phyloP scores from a whole-genome alignment of 2,329 filamentous ascomycete genomes.

The Nemania abortiva region DNA sequence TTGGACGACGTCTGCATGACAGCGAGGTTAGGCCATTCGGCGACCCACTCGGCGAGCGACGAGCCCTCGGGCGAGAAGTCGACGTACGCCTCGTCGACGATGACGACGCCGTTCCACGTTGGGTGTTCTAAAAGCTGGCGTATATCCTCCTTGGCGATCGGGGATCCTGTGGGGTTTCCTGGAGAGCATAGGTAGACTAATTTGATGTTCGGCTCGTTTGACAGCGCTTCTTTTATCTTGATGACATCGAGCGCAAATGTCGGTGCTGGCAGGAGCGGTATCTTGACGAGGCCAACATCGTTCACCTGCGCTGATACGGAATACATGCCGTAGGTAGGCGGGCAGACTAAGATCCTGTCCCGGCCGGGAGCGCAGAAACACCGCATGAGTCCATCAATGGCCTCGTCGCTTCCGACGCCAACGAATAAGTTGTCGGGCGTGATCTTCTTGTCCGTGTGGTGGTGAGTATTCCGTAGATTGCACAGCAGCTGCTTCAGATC shows the following conservation, averaged over 20 bases:
- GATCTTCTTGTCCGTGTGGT: slow-evolving; percentile 79
- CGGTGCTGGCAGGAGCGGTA: slow-evolving; percentile 81
- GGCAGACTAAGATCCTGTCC: slow-evolving; percentile 94
- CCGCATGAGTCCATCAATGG: slow-evolving; percentile 91
- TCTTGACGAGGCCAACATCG: slow-evolving; percentile 85
- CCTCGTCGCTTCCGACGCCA: slow-evolving; percentile 95
- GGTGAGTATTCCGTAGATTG: slow-evolving; percentile 85
- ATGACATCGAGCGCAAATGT: slow-evolving; percentile 80
- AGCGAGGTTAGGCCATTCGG: slow-evolving; percentile 93
- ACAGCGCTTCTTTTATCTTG: slow-evolving; percentile 74
- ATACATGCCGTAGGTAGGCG: slow-evolving; percentile 99
- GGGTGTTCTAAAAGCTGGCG: slow-evolving; percentile 81
- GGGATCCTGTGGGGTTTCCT: slow-evolving; percentile 89
- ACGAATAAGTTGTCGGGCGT: slow-evolving; percentile 89
- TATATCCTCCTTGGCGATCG: slow-evolving; percentile 82
- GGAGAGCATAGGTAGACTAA: slow-evolving; percentile 93
- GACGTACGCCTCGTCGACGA: slow-evolving; percentile 95
- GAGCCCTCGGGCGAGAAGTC: slow-evolving; percentile 86
- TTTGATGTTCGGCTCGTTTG: slow-evolving; percentile 75
- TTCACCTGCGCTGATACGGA: slow-evolving; percentile 93
- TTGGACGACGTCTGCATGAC: slow-evolving; percentile 99
- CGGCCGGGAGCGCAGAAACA: slow-evolving; percentile 90
- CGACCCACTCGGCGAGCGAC: slow-evolving; percentile 90
- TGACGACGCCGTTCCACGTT: slow-evolving; percentile 93
- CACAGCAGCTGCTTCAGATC: slow-evolving; percentile 90